Evolutionary conservation across 2,329 filamentous ascomycete species (phyloP), one percentile per base, ranked within the genome.

Genomic region (Mariannaea sp.): DNA sequence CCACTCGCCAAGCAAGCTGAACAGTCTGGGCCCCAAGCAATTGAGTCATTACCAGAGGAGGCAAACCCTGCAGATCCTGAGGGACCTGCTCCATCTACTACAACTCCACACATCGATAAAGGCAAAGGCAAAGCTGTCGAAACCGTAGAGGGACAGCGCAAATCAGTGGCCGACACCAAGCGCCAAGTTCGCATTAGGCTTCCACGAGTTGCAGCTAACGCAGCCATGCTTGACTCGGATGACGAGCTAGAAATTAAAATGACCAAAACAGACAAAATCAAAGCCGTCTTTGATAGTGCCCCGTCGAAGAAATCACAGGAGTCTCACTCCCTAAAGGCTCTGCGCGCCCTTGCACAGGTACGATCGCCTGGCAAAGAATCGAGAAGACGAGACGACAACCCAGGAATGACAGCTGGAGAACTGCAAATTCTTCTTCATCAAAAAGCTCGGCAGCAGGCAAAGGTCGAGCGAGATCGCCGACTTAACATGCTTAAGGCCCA

Each of bases 401-500:
- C 74, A 39, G 79, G 77, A 7, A 88, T 96, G 78, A 90, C 84
- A 7, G 76, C 80, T 0, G 81, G 79, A 22, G 85, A 94, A 60
- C 79, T 96, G 48, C 85, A 92, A 39, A 75, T 79, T 8, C 80
- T 78, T 27, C 75, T 97, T 7, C 79, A 88, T 30, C 82, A 84
- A 59, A 86, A 86, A 56, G 92, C 91, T 5, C 85, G 90, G 38
- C 81, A 88, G 55, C 94, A 99, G 71, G 92, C 92, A 38, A 85
- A 85, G 55, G 73, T 82, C 35, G 91, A 94, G 69, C 86, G 90
- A 47, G 84, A 90, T 55, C 86, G 90, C 61, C 87, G 87, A 49
- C 80, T 97, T 16, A 85, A 90, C 50, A 81, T 86, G 61, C 80
- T 99, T 33, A 85, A 83, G 65, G 86, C 88, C 9, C 91, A 89